These are phyloP conservation scores for Cenchrus fungigraminus DNA, from an alignment of 176 grass and related monocot genomes.

Conservation along the genomic window DNA sequence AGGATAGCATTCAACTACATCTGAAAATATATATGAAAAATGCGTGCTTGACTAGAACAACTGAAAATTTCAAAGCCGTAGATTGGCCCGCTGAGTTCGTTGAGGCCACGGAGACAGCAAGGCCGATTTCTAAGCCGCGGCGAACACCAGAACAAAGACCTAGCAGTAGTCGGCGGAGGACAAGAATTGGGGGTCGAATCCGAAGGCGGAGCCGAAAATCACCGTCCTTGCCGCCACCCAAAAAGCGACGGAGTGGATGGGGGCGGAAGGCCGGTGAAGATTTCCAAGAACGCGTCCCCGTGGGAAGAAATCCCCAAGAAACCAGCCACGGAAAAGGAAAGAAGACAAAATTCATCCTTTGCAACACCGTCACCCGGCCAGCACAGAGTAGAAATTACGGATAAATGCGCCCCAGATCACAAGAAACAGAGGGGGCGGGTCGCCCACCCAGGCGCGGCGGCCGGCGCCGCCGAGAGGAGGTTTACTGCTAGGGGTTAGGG, in stretches of 20 bases:
- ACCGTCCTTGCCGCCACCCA: background rate
- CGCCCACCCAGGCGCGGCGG: background rate
- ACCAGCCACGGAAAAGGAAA: background rate
- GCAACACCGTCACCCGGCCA: background rate
- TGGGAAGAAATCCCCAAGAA: slow-evolving; percentile 25
- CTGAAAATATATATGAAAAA: background rate
- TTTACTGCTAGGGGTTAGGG: background rate
- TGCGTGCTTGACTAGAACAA: background rate
- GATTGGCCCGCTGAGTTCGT: background rate
- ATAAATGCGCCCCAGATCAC: background rate
- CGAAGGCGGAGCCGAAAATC: background rate
- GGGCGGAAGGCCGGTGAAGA: background rate
- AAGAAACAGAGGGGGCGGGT: slow-evolving; percentile 1
- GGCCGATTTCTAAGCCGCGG: slow-evolving; percentile 12
- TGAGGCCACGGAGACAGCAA: slow-evolving; percentile 21
- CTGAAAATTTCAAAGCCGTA: slow-evolving; percentile 31
- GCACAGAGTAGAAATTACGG: background rate
- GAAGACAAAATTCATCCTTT: background rate
- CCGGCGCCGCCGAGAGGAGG: background rate
- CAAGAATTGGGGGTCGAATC: background rate
- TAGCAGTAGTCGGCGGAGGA: background rate
- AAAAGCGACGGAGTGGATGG: background rate
- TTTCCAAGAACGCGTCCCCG: background rate
- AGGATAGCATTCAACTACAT: background rate
- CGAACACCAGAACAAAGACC: background rate